Percentiles rank a stretch among this genome's conserved stretches.
phyloP scores from a whole-genome alignment of 805 yeast genomes.

The Wickerhamiella allomyrinae region DNA sequence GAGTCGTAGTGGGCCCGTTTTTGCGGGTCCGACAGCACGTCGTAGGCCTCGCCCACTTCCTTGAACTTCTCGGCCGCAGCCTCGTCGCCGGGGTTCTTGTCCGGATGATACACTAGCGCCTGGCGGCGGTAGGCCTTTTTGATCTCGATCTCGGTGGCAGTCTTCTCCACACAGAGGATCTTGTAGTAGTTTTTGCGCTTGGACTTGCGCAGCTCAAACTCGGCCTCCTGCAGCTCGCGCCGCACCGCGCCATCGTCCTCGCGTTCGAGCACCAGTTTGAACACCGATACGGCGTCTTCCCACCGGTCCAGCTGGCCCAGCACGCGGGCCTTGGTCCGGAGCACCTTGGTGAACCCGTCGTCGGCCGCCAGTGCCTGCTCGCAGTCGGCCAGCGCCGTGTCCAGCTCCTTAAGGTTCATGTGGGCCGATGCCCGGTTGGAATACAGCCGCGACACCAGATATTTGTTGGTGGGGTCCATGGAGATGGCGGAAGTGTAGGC shows the following conservation, averaged over 20 bases:
- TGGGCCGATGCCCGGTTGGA: slow-evolving; percentile 86
- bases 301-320: slow-evolving; percentile 27
- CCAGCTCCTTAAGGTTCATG: slow-evolving; percentile 62
- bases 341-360: slow-evolving; percentile 51
- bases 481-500: slow-evolving; percentile 64
- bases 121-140: slow-evolving; percentile 64
- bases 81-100: slow-evolving; percentile 44
- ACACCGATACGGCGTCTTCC: slow-evolving; percentile 28
- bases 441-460: slow-evolving; percentile 34
- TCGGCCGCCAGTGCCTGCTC: slow-evolving; percentile 54
- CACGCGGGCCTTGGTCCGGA: slow-evolving; percentile 29
- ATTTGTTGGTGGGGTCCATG: slow-evolving; percentile 41
- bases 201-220: slow-evolving; percentile 28
- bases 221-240: slow-evolving; percentile 28
- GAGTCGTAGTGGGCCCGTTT: slow-evolving; percentile 82
- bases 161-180: slow-evolving; percentile 36
- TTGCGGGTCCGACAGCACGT: slow-evolving; percentile 67
- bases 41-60: slow-evolving; percentile 78
- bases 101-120: slow-evolving; percentile 68
- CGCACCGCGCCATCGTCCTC: slow-evolving; percentile 26
- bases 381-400: slow-evolving; percentile 65
- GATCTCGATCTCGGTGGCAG: slow-evolving; percentile 41
- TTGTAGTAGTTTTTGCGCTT: slow-evolving; percentile 44
- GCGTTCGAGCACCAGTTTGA: slow-evolving; percentile 25
- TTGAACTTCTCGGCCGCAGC: slow-evolving; percentile 93